phyloP scores from a whole-genome alignment of 495 filamentous ascomycete genomes.

The Astrocystis sublimbata region DNA sequence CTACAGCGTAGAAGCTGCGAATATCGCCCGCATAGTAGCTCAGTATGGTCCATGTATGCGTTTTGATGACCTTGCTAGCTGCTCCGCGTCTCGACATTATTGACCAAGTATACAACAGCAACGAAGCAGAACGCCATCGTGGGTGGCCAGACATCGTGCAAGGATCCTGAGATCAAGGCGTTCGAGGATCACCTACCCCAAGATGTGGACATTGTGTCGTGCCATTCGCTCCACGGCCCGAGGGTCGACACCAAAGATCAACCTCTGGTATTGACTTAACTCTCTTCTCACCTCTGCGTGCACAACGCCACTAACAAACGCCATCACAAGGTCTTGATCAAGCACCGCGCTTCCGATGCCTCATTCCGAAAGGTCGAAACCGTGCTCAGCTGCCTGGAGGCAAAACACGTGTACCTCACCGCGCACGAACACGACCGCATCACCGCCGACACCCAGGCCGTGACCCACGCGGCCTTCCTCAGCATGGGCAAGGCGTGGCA shows the following conservation, averaged over 20 bases:
- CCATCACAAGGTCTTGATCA: conserved; percentile 70
- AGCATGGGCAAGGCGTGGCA: conserved; percentile 97
- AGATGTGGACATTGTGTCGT: conserved; percentile 93
- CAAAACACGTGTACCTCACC: conserved; percentile 80
- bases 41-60: conserved; percentile 87
- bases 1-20: conserved; percentile 94
- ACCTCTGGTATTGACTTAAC: conserved; percentile 62
- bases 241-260: conserved; percentile 84
- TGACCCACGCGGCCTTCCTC: conserved; percentile 95
- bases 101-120: conserved; percentile 53
- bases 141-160: conserved; percentile 97
- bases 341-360: conserved; percentile 79
- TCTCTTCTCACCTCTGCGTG: conserved; percentile 8
- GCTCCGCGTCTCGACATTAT: neutral
- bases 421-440: conserved; percentile 91
- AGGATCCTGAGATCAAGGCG: conserved; percentile 91
- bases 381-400: conserved; percentile 78
- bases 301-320: conserved; percentile 8
- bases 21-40: conserved; percentile 80
- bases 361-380: conserved; percentile 75
- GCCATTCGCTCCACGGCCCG: conserved; percentile 94
- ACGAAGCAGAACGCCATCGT: conserved; percentile 93
- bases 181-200: conserved; percentile 85
- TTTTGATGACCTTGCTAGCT: conserved; percentile 5
- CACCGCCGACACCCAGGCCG: conserved; percentile 96